Evolutionary conservation across 2,329 filamentous ascomycete species (phyloP).

Genomic region (Ramularia endophylla): DNA sequence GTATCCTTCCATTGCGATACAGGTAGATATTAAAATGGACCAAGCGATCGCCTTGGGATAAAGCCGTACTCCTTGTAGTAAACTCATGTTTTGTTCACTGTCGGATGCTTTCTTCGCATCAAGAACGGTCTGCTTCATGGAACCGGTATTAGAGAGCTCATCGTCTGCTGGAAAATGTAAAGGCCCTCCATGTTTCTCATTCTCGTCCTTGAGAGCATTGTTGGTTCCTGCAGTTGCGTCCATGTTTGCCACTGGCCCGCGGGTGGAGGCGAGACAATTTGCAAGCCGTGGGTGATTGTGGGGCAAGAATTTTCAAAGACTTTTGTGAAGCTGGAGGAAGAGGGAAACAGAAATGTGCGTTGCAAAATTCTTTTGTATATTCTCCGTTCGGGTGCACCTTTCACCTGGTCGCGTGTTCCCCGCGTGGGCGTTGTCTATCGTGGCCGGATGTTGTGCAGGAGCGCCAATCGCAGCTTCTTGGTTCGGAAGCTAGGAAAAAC

Average conservation of each 20-base stretch:
- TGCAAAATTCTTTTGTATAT: no score
- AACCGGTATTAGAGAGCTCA: conserved; percentile 24
- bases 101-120: conserved; percentile 43
- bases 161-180: conserved; percentile 25
- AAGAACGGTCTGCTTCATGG: conserved; percentile 28
- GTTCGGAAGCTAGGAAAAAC: no score
- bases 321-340: no score
- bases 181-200: conserved; percentile 7
- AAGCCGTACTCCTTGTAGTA: conserved; percentile 69
- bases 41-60: conserved; percentile 84
- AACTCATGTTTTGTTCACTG: conserved; percentile 46
- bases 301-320: no score
- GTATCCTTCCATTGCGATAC: conserved; percentile 88
- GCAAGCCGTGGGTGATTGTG: no score
- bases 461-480: no score
- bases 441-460: no score
- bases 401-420: no score
- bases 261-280: no score
- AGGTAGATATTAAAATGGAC: conserved; percentile 82
- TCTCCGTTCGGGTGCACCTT: no score
- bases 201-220: background rate
- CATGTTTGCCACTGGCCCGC: background rate
- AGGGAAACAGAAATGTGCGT: no score
- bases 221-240: background rate
- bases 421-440: no score